Evolutionary conservation across 2,329 filamentous ascomycete genomes (phyloP).

Genomic region (Ophiobolus disseminans): DNA sequence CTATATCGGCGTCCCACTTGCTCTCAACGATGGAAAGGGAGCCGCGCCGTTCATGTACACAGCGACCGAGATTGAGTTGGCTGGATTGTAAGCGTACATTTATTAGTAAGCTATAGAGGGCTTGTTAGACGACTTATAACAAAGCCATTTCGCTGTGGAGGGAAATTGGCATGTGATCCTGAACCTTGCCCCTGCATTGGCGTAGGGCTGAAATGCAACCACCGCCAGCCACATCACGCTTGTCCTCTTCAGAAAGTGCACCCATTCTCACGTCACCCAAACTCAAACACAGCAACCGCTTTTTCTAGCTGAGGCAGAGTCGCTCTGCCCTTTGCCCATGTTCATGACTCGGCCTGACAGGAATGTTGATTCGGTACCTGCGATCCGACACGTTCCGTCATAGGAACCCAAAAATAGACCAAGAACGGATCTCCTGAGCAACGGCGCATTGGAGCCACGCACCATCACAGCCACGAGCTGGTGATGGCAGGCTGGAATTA

Average conservation of each 20-base stretch:
- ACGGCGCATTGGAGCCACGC: conserved; percentile 24
- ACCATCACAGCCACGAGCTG: conserved; percentile 4
- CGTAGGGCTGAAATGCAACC: conserved; percentile 4
- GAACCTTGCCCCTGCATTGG: background rate
- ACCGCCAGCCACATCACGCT: background rate
- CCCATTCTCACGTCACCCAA: background rate
- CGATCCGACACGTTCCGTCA: conserved; percentile 11
- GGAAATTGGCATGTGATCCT: conserved; percentile 2
- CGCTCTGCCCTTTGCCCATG: background rate
- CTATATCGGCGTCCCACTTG: conserved; percentile 46
- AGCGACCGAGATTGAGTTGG: conserved; percentile 39
- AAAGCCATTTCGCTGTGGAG: background rate
- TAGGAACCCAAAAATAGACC: conserved; percentile 23
- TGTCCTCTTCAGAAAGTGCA: conserved; percentile 1
- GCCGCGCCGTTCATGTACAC: conserved; percentile 53
- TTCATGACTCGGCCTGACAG: background rate
- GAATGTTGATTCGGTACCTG: background rate
- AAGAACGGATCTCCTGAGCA: conserved; percentile 19
- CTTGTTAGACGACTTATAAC: background rate
- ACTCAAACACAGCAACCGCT: background rate
- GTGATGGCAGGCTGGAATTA: conserved; percentile 4
- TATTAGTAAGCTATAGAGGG: no score
- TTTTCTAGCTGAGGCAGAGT: background rate
- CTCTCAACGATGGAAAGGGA: conserved; percentile 51
- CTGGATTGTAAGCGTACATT: conserved; percentile 6